Evolutionary conservation across 2,329 filamentous ascomycete species (phyloP).

Genomic region (Eutypa lata): DNA sequence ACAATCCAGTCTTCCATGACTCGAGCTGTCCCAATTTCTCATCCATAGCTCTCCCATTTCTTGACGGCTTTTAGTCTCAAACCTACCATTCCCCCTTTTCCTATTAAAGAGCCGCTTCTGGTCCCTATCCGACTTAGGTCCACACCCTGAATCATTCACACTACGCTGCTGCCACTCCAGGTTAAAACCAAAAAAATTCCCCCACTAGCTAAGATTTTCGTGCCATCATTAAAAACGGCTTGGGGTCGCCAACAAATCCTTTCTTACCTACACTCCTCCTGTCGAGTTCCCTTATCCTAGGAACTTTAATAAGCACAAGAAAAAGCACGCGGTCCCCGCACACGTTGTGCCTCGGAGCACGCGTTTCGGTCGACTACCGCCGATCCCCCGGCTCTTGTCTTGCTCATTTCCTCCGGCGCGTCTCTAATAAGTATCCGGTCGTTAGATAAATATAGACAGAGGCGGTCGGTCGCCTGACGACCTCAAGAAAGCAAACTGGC

Average conservation of each 20-base stretch:
- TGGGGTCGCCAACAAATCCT: neutral
- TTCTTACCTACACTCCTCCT: neutral
- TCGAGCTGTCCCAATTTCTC: neutral
- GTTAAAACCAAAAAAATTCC: neutral
- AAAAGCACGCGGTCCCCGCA: neutral
- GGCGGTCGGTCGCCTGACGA: conserved; percentile 31
- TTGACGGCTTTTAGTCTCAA: neutral
- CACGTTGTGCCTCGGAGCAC: neutral
- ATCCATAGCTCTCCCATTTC: neutral
- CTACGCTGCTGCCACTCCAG: neutral
- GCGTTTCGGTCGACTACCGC: neutral
- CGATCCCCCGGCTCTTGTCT: neutral
- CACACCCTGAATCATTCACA: neutral
- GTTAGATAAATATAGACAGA: conserved; percentile 11
- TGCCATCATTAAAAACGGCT: neutral
- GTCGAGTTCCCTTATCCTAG: neutral
- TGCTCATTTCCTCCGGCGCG: conserved; percentile 1
- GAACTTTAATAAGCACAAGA: neutral
- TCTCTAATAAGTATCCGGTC: conserved; percentile 7
- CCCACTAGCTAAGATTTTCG: neutral
- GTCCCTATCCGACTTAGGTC: neutral
- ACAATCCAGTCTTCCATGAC: neutral
- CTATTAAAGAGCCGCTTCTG: neutral
- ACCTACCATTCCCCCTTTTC: neutral
- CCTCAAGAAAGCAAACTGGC: conserved; percentile 56